Conservation (phyloP, 73 alveolate species). For the Stentor roeselii region DNA sequence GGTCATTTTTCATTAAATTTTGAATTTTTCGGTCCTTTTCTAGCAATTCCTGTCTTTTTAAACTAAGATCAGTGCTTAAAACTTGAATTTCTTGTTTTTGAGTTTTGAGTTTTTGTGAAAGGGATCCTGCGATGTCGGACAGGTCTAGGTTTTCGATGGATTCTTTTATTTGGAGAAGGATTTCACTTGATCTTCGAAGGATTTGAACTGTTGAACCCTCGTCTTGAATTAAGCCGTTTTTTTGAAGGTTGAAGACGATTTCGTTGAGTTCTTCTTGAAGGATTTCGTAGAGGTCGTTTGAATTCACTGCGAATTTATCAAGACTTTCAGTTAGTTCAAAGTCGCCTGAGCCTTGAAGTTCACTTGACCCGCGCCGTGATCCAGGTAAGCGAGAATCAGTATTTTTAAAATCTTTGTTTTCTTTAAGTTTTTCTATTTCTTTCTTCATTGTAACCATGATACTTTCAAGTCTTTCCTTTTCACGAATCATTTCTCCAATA, state of each 20-base stretch:
- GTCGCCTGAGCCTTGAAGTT: neutral
- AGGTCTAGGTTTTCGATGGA: neutral
- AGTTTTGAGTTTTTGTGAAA: neutral
- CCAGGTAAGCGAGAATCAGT: neutral
- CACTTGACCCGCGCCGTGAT: neutral
- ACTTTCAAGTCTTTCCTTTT: neutral
- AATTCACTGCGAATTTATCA: neutral
- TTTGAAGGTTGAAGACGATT: neutral
- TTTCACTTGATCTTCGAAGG: neutral
- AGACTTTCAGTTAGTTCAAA: neutral
- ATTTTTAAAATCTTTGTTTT: no score
- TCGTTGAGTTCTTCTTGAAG: neutral
- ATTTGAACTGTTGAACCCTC: neutral
- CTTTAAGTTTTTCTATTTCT: neutral
- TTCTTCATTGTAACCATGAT: no score
- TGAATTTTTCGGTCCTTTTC: neutral
- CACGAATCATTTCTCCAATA: neutral
- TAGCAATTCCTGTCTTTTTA: neutral
- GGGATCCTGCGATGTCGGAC: neutral
- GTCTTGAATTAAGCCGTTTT: no score
- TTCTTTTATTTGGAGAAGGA: neutral
- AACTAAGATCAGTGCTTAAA: no score
- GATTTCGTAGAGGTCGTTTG: neutral
- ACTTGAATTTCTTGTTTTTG: no score
- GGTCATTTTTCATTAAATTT: neutral